Base-by-base conservation (phyloP, 2,329 filamentous ascomycete species). In the Fusarium incarnatum region DNA sequence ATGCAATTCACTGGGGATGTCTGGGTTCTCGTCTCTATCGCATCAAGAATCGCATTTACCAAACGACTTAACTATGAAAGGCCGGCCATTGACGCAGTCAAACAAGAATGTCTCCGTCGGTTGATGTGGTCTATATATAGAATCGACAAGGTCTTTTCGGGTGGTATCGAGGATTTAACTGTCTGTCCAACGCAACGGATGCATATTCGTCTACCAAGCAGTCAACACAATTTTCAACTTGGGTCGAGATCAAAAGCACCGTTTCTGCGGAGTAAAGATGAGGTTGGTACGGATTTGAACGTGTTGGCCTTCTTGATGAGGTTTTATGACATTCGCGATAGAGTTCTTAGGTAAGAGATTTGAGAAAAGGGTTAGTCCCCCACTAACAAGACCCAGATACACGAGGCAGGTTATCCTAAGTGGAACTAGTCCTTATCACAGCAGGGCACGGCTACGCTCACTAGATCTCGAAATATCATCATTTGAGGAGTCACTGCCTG, bases 121-220 rank as follows among this genome's bases (percentile, higher is more conserved):
- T 25, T 75, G 4, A 73, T 77, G 52, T 78, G 77, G 77, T 68
- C 74, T 0, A 70, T 77, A 1, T 78, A 73, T 16, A 18, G 28
- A 1, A 46, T 75, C 1, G 77, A 78, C 23, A 69, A 71, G 8
- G 5, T 73, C 0, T 73, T 78, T 13, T 76, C 66, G 0, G 77
- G 77, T 0, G 76, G 77, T 0, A 75, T 78, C 15, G 72, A 77
- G 8, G 77, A 78, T 30, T 28, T 78, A 11, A 69, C 74, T 1
- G 68, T 78, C 5, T 77, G 75, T 28, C 75, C 73, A 0, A 60
- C 67, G 0, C 60, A 72, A 8, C 55, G 75, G 8, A 72, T 77
- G 44, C 71, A 75, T 13, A 66, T 77, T 12, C 64, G 74, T 1
- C 30, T 77, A 4, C 76, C 76, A 0, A 70, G 73, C 18, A 70